Evolutionary conservation across 306 rosid genomes (phyloP).

Genomic region (Cucurbita pepo): DNA sequence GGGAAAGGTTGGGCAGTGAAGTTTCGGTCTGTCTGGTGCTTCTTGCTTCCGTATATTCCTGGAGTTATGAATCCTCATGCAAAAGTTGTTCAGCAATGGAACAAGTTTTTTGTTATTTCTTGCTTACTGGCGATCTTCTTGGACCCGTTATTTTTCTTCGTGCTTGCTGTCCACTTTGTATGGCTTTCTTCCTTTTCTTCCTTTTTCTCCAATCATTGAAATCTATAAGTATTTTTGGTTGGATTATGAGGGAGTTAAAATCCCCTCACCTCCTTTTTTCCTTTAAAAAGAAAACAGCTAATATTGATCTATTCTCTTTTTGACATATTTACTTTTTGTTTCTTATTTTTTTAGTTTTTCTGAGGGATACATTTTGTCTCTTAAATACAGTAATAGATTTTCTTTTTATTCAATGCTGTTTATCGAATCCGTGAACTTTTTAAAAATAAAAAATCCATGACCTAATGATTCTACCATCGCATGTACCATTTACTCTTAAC

Average conservation of each 20-base stretch:
- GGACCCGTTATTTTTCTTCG: slow-evolving; percentile 70
- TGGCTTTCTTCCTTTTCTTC: neutral
- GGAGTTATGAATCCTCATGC: slow-evolving; percentile 79
- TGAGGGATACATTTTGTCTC: neutral
- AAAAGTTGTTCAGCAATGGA: slow-evolving; percentile 63
- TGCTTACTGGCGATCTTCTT: slow-evolving; percentile 58
- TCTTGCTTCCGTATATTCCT: slow-evolving; percentile 34
- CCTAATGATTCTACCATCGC: neutral
- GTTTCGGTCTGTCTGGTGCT: slow-evolving; percentile 34
- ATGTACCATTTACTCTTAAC: neutral
- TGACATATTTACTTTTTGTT: too few species aligned
- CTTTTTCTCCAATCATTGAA: slow-evolving; percentile 3
- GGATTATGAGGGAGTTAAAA: neutral
- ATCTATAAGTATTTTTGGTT: neutral
- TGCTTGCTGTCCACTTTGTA: slow-evolving; percentile 39
- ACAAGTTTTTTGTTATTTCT: slow-evolving; percentile 45
- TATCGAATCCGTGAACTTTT: too few species aligned
- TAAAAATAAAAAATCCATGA: too few species aligned
- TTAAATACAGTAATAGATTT: neutral
- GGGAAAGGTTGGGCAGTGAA: slow-evolving; percentile 61
- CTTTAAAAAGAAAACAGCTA: neutral
- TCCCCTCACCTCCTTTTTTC: neutral
- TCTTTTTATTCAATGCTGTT: neutral
- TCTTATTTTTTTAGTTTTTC: too few species aligned
- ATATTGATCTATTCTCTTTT: too few species aligned